Evolutionary conservation across 805 yeast species (phyloP).

Genomic region (Metschnikowia henanensis): DNA sequence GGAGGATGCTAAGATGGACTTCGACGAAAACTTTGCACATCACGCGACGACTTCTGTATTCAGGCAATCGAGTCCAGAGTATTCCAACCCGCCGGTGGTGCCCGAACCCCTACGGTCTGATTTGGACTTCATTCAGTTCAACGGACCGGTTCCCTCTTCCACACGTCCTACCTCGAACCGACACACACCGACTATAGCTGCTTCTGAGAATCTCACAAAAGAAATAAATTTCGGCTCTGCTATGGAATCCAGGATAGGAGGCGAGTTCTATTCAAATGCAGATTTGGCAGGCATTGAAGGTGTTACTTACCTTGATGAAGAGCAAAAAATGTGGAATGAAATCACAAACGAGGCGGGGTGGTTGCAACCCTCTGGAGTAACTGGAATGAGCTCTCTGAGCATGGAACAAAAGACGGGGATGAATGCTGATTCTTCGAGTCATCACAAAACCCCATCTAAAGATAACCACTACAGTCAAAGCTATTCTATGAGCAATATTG

Average conservation of each 20-base stretch:
- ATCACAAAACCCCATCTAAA: constrained; percentile 2
- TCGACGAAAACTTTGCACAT: constrained; percentile 7
- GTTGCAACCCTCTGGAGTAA: constrained; percentile 40
- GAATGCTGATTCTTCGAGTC: constrained; percentile 1
- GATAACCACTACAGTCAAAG: constrained; percentile 3
- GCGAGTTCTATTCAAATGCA: constrained; percentile 34
- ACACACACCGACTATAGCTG: constrained; percentile 20
- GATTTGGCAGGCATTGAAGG: constrained; percentile 46
- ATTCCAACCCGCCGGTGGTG: constrained; percentile 8
- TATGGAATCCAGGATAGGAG: constrained; percentile 10
- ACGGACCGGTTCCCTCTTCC: constrained; percentile 21
- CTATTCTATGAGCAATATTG: constrained; percentile 16
- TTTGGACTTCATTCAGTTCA: constrained; percentile 27
- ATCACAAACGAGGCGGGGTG: constrained; percentile 77
- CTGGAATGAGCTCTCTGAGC: constrained; percentile 4
- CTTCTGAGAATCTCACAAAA: constrained; percentile 20
- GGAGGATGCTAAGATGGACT: constrained; percentile 13
- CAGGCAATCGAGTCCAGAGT: constrained; percentile 15
- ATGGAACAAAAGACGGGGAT: constrained; percentile 6
- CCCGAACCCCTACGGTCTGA: constrained; percentile 23
- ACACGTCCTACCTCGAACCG: constrained; percentile 20
- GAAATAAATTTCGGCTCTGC: constrained; percentile 14
- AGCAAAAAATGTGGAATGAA: constrained; percentile 69
- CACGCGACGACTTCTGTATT: constrained; percentile 6
- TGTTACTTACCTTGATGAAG: constrained; percentile 40